phyloP scores from a whole-genome alignment of 2,329 filamentous ascomycete genomes.

The Polychaeton citri region DNA sequence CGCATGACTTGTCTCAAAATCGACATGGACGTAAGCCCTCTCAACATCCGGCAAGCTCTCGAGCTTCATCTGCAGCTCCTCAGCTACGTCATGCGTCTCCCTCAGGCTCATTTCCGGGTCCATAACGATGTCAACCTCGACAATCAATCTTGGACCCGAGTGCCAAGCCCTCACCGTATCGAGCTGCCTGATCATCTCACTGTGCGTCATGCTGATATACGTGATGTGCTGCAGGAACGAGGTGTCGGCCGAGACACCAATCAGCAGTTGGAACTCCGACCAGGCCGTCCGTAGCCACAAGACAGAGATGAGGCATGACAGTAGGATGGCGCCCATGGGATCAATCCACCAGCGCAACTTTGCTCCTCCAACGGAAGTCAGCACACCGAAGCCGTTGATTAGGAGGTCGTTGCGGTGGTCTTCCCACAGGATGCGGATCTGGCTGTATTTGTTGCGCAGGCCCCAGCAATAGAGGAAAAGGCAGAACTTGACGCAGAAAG shows the following conservation, averaged over 20 bases:
- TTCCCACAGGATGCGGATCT: conserved; percentile 86
- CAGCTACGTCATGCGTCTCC: conserved; percentile 82
- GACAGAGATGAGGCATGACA: conserved; percentile 63
- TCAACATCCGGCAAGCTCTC: conserved; percentile 87
- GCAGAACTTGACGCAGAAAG: conserved; percentile 69
- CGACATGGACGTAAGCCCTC: conserved; percentile 89
- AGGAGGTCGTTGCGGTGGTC: conserved; percentile 96
- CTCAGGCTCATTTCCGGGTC: conserved; percentile 57
- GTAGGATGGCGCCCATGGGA: conserved; percentile 73
- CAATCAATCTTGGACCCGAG: conserved; percentile 73
- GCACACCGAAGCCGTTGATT: conserved; percentile 78
- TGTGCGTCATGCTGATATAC: conserved; percentile 90
- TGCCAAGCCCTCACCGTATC: conserved; percentile 95
- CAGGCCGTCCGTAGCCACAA: conserved; percentile 82
- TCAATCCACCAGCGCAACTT: conserved; percentile 93
- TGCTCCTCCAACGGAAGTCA: conserved; percentile 80
- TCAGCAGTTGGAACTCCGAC: conserved; percentile 76
- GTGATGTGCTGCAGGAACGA: conserved; percentile 87
- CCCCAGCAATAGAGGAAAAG: conserved; percentile 91
- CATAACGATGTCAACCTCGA: conserved; percentile 96
- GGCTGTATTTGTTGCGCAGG: conserved; percentile 78
- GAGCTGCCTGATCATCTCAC: conserved; percentile 65
- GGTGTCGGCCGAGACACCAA: conserved; percentile 76
- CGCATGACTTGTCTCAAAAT: conserved; percentile 92
- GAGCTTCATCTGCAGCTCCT: conserved; percentile 85